Evolutionary conservation across 768 basidiomycete genomes (phyloP).

Genomic region (Boletus huronensis): DNA sequence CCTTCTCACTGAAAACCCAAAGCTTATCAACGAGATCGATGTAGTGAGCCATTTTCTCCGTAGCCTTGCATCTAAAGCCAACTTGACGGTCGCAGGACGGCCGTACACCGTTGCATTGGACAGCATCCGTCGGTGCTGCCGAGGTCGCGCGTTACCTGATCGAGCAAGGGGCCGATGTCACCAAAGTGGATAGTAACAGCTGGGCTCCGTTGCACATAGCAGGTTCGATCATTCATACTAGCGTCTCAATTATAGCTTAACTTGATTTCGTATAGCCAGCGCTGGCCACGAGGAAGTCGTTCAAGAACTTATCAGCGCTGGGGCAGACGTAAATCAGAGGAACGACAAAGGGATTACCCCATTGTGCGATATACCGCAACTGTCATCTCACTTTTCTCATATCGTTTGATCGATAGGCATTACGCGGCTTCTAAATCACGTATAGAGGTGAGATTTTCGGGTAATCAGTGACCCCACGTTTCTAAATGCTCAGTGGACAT

Average conservation of each 20-base stretch:
- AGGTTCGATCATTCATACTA: conserved; percentile 37
- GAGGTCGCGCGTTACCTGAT: conserved; percentile 68
- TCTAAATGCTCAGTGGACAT: conserved; percentile 25
- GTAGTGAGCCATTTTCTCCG: conserved; percentile 38
- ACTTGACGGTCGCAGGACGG: conserved; percentile 50
- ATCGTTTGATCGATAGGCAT: conserved; percentile 49
- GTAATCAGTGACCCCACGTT: conserved; percentile 20
- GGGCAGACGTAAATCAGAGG: conserved; percentile 73
- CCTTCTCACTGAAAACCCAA: conserved; percentile 59
- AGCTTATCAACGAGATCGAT: conserved; percentile 59
- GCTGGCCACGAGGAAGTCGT: conserved; percentile 77
- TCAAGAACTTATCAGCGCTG: conserved; percentile 74
- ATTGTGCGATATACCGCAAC: conserved; percentile 48
- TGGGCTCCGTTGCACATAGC: conserved; percentile 84
- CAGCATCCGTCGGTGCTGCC: conserved; percentile 67
- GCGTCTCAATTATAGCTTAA: neutral
- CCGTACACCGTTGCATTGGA: conserved; percentile 84
- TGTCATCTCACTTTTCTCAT: neutral
- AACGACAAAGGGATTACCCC: conserved; percentile 84
- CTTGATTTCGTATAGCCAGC: conserved; percentile 50
- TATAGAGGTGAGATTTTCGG: conserved; percentile 56
- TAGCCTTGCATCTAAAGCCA: accelerated
- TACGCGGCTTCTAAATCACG: conserved; percentile 92
- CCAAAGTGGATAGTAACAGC: conserved; percentile 59
- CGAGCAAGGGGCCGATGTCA: conserved; percentile 63